A percentile compares a stretch with the other conserved stretches of the same genome.
These are phyloP conservation scores for Avicennia marina DNA, from an alignment of 257 asterid genomes.

Conservation along the genomic window DNA sequence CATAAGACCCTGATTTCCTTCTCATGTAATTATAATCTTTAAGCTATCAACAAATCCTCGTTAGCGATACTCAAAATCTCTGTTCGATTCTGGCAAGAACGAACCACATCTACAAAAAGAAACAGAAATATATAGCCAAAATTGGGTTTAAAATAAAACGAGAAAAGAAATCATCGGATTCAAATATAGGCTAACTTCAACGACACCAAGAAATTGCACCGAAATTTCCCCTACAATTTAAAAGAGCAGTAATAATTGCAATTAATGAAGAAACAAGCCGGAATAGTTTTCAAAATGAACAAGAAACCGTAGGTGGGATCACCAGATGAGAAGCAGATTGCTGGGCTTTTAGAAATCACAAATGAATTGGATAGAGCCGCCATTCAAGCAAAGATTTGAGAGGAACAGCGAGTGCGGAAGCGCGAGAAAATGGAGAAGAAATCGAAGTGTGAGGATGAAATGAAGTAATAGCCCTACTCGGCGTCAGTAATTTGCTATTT, in stretches of 20 bases:
- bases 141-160: background rate
- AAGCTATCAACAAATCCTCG: too few relatives aligned
- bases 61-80: background rate
- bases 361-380: conserved; percentile 31
- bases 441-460: conserved; percentile 1
- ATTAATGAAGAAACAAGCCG: background rate
- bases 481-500: too few relatives aligned
- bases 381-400: conserved; percentile 23
- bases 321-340: conserved; percentile 34
- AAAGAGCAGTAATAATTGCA: background rate
- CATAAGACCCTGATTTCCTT: background rate
- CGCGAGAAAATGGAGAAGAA: conserved; percentile 25
- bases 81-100: background rate
- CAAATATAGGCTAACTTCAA: background rate
- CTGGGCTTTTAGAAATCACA: conserved; percentile 20
- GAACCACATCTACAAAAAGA: background rate
- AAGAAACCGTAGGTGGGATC: background rate
- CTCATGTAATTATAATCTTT: too few relatives aligned
- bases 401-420: conserved; percentile 8
- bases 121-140: background rate
- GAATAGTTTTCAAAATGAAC: background rate
- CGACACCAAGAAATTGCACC: background rate
- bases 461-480: background rate
- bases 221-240: too few relatives aligned
- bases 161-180: background rate